phyloP scores from a whole-genome alignment of 345 rosid genomes.

The Bruguiera gymnorhiza region DNA sequence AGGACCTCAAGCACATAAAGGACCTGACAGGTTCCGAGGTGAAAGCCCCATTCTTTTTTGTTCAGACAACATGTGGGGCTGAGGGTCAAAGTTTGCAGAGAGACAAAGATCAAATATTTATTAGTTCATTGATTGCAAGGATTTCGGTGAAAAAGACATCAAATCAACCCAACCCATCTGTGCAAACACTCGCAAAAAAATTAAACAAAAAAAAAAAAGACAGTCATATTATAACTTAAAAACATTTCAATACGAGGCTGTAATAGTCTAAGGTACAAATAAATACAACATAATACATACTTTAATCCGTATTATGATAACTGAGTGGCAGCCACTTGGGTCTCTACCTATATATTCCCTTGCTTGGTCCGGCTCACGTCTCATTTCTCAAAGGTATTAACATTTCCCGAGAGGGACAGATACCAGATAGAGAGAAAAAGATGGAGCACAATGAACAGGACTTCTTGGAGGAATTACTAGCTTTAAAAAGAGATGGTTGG shows the following conservation, averaged over 20 bases:
- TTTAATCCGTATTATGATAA: background rate
- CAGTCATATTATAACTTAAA: slow-evolving; percentile 5
- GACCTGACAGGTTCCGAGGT: slow-evolving; percentile 21
- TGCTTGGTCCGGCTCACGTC: slow-evolving; percentile 23
- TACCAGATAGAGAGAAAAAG: background rate
- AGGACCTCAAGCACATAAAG: slow-evolving; percentile 4
- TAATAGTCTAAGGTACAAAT: background rate
- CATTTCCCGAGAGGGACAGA: slow-evolving; percentile 1
- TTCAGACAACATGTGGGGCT: slow-evolving; percentile 20
- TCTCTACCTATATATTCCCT: slow-evolving; percentile 27
- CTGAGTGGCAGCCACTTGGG: slow-evolving; percentile 2
- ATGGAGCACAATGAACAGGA: slow-evolving; percentile 40
- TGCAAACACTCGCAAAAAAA: background rate
- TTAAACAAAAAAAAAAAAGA: background rate
- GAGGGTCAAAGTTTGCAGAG: slow-evolving; percentile 40
- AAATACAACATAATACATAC: slow-evolving; percentile 15
- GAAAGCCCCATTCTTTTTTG: slow-evolving; percentile 21
- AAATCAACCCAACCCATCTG: slow-evolving; percentile 6
- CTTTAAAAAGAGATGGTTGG: slow-evolving; percentile 36
- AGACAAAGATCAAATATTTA: slow-evolving; percentile 5
- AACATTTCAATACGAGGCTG: slow-evolving; percentile 13
- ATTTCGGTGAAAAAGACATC: slow-evolving; percentile 53
- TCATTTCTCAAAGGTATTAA: slow-evolving; percentile 21
- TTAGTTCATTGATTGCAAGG: slow-evolving; percentile 24
- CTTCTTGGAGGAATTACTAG: slow-evolving; percentile 38